These are phyloP conservation scores for Dinochytrium kinnereticum DNA, from an alignment of 371 early-diverging fungal genomes.

Conservation along the genomic window DNA sequence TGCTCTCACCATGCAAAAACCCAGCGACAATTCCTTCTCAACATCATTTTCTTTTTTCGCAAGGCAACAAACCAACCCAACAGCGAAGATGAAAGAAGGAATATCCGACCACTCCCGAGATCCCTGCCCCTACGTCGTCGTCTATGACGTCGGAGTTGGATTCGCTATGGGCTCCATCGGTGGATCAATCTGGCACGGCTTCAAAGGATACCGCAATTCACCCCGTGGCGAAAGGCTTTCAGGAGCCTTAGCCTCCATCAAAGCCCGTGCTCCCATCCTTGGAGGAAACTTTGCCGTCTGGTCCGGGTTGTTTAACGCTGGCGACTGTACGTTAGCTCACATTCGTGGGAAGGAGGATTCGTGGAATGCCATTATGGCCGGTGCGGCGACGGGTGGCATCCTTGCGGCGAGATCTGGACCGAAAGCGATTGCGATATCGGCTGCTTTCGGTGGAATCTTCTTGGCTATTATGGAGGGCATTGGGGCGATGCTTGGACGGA, in stretches of 20 bases:
- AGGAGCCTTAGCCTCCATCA: conserved; percentile 87
- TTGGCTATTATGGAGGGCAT: conserved; percentile 95
- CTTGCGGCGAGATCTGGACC: conserved; percentile 91
- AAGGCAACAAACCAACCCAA: not conserved
- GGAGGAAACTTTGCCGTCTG: conserved; percentile 98
- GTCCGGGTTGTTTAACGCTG: conserved; percentile 96
- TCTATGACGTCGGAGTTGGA: conserved; percentile 95
- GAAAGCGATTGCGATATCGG: conserved; percentile 81
- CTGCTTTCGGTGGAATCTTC: conserved; percentile 89
- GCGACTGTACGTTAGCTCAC: conserved; percentile 92
- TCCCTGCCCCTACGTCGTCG: conserved; percentile 91
- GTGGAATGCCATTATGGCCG: conserved; percentile 77
- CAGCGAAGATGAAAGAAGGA: conserved; percentile 7
- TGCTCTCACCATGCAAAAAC: not conserved
- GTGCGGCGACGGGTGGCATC: conserved; percentile 93
- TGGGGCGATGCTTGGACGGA: conserved; percentile 70
- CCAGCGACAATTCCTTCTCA: not conserved
- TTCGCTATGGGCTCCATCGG: conserved; percentile 98
- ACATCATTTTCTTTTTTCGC: conserved; percentile 2
- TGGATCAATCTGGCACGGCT: conserved; percentile 93
- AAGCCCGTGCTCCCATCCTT: conserved; percentile 91
- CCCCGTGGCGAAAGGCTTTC: conserved; percentile 90
- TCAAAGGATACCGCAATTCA: conserved; percentile 96
- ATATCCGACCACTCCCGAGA: conserved; percentile 50
- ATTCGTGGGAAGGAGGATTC: conserved; percentile 93